These are phyloP conservation scores for Helichrysum umbraculigerum DNA, from an alignment of 129 eudicot genomes.

Conservation along the genomic window DNA sequence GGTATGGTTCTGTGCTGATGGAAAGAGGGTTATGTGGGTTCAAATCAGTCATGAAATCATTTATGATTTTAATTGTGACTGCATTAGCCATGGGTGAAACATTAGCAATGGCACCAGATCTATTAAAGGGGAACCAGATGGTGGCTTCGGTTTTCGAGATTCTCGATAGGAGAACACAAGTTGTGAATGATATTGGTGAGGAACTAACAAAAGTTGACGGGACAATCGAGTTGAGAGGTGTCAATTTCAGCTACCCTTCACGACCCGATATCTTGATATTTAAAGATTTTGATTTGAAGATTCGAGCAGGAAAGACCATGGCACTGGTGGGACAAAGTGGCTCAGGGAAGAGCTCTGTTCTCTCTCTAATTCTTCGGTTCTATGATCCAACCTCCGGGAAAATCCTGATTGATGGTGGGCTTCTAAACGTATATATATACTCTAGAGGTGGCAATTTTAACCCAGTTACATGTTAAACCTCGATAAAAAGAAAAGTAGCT, in stretches of 20 bases:
- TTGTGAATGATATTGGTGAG: conserved; percentile 74
- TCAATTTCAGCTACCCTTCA: conserved; percentile 92
- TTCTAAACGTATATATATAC: conserved; percentile 7
- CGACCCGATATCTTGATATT: conserved; percentile 79
- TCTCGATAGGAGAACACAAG: conserved; percentile 78
- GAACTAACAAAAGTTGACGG: conserved; percentile 81
- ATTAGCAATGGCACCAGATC: conserved; percentile 95
- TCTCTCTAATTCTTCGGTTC: conserved; percentile 77
- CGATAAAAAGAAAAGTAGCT: neutral
- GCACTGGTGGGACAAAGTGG: conserved; percentile 98
- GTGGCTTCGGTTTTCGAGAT: conserved; percentile 97
- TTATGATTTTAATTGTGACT: conserved; percentile 95
- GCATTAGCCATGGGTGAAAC: conserved; percentile 99
- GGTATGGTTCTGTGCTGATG: conserved; percentile 99
- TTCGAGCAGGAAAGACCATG: conserved; percentile 81
- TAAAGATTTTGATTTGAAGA: conserved; percentile 71
- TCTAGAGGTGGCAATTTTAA: neutral
- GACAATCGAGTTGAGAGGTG: conserved; percentile 73
- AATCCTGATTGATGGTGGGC: conserved; percentile 84
- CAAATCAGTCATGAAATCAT: conserved; percentile 91
- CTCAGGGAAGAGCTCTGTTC: conserved; percentile 93
- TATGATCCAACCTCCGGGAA: conserved; percentile 91
- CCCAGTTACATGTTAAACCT: neutral
- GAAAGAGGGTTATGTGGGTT: conserved; percentile 75
- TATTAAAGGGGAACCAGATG: conserved; percentile 94